phyloP scores from a whole-genome alignment of 352 stramenopile species.

The Globisporangium middletonii region DNA sequence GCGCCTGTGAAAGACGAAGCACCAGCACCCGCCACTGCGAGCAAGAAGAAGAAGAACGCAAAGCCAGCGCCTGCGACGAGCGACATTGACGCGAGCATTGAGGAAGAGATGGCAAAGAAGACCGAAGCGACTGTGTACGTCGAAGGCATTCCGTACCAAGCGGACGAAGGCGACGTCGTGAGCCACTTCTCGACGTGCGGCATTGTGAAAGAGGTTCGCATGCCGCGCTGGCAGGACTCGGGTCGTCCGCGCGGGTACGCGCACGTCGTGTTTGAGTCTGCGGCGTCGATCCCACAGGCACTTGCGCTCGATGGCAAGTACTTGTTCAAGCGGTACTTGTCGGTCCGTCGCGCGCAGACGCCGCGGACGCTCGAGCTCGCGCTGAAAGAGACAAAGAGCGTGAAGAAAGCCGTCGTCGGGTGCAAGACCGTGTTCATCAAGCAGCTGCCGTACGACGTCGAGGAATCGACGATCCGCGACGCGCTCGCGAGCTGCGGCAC shows the following conservation, averaged over 20 bases:
- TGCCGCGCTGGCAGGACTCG: slow-evolving; percentile 92
- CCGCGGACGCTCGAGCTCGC: slow-evolving; percentile 66
- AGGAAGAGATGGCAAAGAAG: slow-evolving; percentile 66
- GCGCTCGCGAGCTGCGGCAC: slow-evolving; percentile 84
- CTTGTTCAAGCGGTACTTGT: slow-evolving; percentile 87
- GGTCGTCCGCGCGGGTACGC: slow-evolving; percentile 87
- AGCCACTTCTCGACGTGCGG: slow-evolving; percentile 85
- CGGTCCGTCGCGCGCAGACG: slow-evolving; percentile 74
- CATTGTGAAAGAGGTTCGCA: slow-evolving; percentile 90
- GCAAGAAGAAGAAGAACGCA: slow-evolving; percentile 18
- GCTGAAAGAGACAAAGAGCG: slow-evolving; percentile 56
- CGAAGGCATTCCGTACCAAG: slow-evolving; percentile 94
- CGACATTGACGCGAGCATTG: slow-evolving; percentile 18
- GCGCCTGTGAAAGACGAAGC: slow-evolving; percentile 45
- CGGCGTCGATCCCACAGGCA: slow-evolving; percentile 61
- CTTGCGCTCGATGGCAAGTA: slow-evolving; percentile 88
- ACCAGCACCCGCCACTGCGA: slow-evolving; percentile 1
- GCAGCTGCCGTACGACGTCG: slow-evolving; percentile 92
- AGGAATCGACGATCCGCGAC: slow-evolving; percentile 78
- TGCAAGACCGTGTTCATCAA: slow-evolving; percentile 94
- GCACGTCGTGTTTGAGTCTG: slow-evolving; percentile 89
- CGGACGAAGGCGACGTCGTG: slow-evolving; percentile 86
- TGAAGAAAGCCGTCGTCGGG: slow-evolving; percentile 64
- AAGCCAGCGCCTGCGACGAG: slow-evolving; percentile 13
- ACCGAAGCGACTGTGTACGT: slow-evolving; percentile 90